phyloP scores from a whole-genome alignment of 495 filamentous ascomycete species.

The Xylaria palmicola region DNA sequence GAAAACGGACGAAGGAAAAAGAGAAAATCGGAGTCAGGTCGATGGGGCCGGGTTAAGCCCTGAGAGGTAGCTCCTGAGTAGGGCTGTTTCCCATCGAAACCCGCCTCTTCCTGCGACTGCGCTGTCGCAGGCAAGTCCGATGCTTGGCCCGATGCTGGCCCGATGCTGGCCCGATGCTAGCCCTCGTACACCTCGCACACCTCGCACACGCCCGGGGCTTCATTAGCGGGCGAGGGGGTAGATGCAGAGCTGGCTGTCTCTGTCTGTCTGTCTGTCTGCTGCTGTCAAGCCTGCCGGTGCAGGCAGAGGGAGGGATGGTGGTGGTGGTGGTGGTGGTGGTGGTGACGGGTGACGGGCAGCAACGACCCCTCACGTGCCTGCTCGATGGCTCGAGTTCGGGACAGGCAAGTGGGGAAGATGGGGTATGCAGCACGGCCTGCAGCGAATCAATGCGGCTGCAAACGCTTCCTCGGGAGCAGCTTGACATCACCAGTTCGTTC shows the following conservation, averaged over 20 bases:
- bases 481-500: constrained; percentile 11
- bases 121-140: no score
- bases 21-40: background rate
- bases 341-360: constrained; percentile 10
- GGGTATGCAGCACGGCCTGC: no score
- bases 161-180: no score
- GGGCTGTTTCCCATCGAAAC: no score
- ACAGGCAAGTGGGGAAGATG: background rate
- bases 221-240: no score
- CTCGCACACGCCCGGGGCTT: no score
- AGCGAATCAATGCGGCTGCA: background rate
- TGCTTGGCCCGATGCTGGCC: no score
- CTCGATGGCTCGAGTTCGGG: background rate
- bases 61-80: background rate
- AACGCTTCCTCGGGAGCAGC: background rate
- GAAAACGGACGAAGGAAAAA: background rate
- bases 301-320: background rate
- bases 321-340: background rate
- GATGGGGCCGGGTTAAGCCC: background rate
- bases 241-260: no score
- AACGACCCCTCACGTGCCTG: constrained; percentile 14
- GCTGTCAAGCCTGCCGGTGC: no score
- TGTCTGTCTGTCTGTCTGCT: background rate
- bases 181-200: no score
- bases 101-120: no score